Evolutionary conservation across 2,329 filamentous ascomycete genomes (phyloP), one percentile per base, ranked within the genome.

Genomic region (Aureobasidium uvarum): DNA sequence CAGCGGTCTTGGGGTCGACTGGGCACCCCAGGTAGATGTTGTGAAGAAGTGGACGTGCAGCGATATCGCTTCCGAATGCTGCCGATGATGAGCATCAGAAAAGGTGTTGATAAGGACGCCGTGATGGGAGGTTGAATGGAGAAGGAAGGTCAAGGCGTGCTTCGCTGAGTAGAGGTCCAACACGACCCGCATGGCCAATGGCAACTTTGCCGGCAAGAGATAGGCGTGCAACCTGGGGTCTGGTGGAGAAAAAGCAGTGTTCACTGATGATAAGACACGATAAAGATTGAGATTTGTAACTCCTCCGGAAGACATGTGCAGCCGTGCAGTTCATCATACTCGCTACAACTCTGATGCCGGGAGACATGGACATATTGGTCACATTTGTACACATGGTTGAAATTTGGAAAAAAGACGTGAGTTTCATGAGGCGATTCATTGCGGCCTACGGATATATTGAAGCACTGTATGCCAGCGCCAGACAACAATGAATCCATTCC

Each of bases 381-480:
- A 45, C 39, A 46, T 7, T 7, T 28, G 52, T 16, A 28, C 36
- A n/a, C 52, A 55, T 4, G 13, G n/a, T 20, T 7, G 28, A 25
- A 5, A 6, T 28, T 39, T 25, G 25, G 20, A 25, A 20, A 51
- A 58, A 50, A 33, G 52, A 43, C 52, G 33, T 51, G 63, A 65
- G 52, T 65, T 56, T 65, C 63, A 36, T 65, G 23, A 65, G 63
- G 63, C 63, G 45, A 43, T 65, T 65, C 63, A 65, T 65, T 65
- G 52, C 51, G 31, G 52, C 52, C 63, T 65, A 59, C n/a, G 63
- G 63, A 54, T 65, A 65, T 65, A 23, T 59, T 59, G 45, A 51
- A 65, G 51, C 63, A 65, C 63, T 56, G 36, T 51, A 59, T 43
- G 25, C 52, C 52, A 58, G 54, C 25, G 63, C 63, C 63, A 59